Evolutionary conservation across 177 flowering plant species (phyloP).

Genomic region (Vitis hybrid): DNA sequence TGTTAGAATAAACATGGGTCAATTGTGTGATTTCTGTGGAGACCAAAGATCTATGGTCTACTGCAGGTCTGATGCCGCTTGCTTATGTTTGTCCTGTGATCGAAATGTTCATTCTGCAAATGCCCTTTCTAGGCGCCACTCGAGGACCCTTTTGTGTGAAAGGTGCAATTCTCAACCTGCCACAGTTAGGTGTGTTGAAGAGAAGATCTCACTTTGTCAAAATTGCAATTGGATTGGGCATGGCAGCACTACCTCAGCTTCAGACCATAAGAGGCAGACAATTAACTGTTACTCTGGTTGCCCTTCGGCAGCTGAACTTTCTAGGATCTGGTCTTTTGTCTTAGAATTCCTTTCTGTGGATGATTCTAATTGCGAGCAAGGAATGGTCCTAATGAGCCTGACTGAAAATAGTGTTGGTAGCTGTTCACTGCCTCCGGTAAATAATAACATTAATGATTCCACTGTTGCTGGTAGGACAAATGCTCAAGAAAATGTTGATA

Average conservation of each 20-base stretch:
- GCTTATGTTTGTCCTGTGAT: slow-evolving; percentile 92
- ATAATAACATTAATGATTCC: slow-evolving; percentile 20
- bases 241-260: slow-evolving; percentile 35
- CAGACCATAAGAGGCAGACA: slow-evolving; percentile 61
- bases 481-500: slow-evolving; percentile 25
- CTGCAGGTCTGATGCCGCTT: slow-evolving; percentile 95
- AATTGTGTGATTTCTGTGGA: slow-evolving; percentile 84
- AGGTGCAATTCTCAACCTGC: slow-evolving; percentile 89
- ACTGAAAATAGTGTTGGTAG: slow-evolving; percentile 36
- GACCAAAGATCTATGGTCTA: slow-evolving; percentile 85
- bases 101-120: slow-evolving; percentile 92
- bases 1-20: slow-evolving; percentile 50
- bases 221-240: slow-evolving; percentile 85
- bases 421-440: slow-evolving; percentile 30
- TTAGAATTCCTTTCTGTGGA: slow-evolving; percentile 41
- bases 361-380: slow-evolving; percentile 64
- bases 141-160: slow-evolving; percentile 85
- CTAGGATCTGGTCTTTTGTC: slow-evolving; percentile 77
- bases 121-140: slow-evolving; percentile 85
- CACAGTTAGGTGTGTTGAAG: slow-evolving; percentile 68
- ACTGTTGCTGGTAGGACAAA: slow-evolving; percentile 19
- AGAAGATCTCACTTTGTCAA: slow-evolving; percentile 78
- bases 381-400: slow-evolving; percentile 70
- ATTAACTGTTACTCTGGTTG: slow-evolving; percentile 88
- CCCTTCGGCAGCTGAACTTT: slow-evolving; percentile 84